These are phyloP conservation scores for Panaeolus cyanescens DNA, from an alignment of 768 basidiomycete species.

Conservation along the genomic window DNA sequence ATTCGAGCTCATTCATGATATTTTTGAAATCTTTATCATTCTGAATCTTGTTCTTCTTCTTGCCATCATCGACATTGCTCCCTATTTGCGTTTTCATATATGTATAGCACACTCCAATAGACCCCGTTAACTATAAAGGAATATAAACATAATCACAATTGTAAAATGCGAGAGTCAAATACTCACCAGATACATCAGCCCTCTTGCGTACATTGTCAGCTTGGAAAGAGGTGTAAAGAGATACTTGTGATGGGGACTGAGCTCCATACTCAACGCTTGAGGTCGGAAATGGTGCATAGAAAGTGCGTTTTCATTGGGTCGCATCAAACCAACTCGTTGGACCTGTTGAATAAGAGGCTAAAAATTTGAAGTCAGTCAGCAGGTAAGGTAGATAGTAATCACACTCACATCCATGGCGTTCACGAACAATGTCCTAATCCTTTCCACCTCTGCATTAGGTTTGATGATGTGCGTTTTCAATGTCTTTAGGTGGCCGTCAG, in stretches of 20 bases:
- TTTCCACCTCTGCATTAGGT: constrained; percentile 67
- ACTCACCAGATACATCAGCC: constrained; percentile 86
- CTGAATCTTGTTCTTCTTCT: constrained; percentile 46
- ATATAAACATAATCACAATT: constrained; percentile 1
- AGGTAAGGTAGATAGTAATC: constrained; percentile 17
- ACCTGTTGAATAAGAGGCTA: constrained; percentile 34
- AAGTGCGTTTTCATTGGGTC: constrained; percentile 49
- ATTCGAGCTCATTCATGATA: constrained; percentile 68
- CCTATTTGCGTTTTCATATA: constrained; percentile 50
- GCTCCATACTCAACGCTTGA: constrained; percentile 41
- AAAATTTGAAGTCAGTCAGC: constrained; percentile 12
- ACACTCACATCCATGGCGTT: constrained; percentile 69
- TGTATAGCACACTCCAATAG: constrained; percentile 75
- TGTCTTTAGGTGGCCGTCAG: constrained; percentile 41
- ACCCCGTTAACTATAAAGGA: constrained; percentile 72
- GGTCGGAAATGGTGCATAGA: constrained; percentile 68
- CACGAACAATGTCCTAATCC: constrained; percentile 66
- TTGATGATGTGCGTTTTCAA: constrained; percentile 77
- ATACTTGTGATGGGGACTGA: constrained; percentile 45
- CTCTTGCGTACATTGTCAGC: constrained; percentile 66
- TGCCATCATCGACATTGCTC: constrained; percentile 27
- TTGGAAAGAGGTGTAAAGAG: constrained; percentile 52
- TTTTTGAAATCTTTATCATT: constrained; percentile 63
- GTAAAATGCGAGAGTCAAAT: neutral
- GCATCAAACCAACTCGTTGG: constrained; percentile 43